Base-by-base conservation (phyloP, 495 filamentous ascomycete genomes). In the Bathelium albidoporum region DNA sequence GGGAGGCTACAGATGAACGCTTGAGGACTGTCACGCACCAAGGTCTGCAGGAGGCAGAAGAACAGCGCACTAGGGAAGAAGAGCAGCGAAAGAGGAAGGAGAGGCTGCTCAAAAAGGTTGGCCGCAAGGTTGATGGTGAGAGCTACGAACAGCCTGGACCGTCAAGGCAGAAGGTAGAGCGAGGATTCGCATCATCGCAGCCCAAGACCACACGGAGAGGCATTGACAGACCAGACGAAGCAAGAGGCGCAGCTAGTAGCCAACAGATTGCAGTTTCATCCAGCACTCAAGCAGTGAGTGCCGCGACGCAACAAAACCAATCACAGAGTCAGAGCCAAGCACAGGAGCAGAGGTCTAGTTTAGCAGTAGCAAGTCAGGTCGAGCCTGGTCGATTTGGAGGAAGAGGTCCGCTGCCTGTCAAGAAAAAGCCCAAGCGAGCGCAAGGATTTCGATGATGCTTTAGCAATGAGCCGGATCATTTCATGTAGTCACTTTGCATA, bases 381-480 rank as follows among this genome's bases (percentile, higher is more conserved):
- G 70, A 73, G 52, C 59, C 61, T 12, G 73, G 73, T 9, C n/a
- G 65, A 53, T 66, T 68, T 70, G 73, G 71, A 26, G 73, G 70
- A 1, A 62, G 70, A 55, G 49, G 49, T 10, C 44, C 20, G 60
- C 70, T 63, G 60, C 66, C 67, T 55, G 36, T 49, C 9, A 66
- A 49, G 66, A 73, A 73, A 65, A 75, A 73, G 16, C 22, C 24
- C 22, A 55, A 55, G 66, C 68, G 71, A 65, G 64, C 71, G 58
- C 61, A 68, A 32, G 73, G 73, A 60, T 75, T 75, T 52, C 66
- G 58, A 62, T 60, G 34, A 29, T 7, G 29, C 1, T 1, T 49
- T 49, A 0, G n/a, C 0, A 20, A 12, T 1, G 44, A 49, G 16
- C 36, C 36, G 36, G 36, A 7, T 7, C 36, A 7, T 41, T 41